Percentiles rank a stretch among this genome's conserved stretches.
Conservation (phyloP, 139 green algal species). For the Nannochloris sp. region DNA sequence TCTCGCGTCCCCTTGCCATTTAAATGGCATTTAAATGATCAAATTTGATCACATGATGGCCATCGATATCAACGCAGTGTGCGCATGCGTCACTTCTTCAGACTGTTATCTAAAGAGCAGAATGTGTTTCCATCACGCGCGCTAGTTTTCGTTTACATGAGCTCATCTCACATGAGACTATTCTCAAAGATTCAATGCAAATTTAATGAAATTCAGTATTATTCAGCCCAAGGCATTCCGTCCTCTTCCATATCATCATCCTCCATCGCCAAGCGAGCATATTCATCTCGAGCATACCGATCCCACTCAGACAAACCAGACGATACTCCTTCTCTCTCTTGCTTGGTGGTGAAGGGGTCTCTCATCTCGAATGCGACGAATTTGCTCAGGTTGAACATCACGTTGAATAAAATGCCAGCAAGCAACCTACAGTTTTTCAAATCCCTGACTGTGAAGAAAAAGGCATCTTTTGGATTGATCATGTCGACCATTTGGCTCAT, state of each 20-base stretch:
- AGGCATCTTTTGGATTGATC: conserved; percentile 57
- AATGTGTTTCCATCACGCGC: no score
- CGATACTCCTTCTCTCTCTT: conserved; percentile 61
- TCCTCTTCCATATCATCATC: conserved; percentile 66
- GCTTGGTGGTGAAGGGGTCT: conserved; percentile 72
- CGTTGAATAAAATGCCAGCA: conserved; percentile 90
- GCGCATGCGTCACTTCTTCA: no score
- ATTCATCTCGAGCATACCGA: conserved; percentile 75
- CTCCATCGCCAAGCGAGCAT: conserved; percentile 78
- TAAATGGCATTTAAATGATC: no score
- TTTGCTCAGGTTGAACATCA: conserved; percentile 98
- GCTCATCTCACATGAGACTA: no score
- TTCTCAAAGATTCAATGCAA: no score
- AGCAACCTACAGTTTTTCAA: conserved; percentile 62
- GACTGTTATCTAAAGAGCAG: no score
- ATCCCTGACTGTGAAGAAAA: conserved; percentile 67
- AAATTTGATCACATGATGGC: no score
- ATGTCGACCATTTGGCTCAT: conserved; percentile 98
- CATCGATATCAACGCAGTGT: no score
- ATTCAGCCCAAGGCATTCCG: conserved; percentile 10
- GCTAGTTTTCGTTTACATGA: no score
- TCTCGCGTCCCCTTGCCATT: no score
- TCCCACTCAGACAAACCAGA: conserved; percentile 65
- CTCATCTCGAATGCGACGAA: conserved; percentile 96
- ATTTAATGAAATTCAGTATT: no score